Evolutionary conservation across 2,329 filamentous ascomycete species (phyloP), one percentile per base, ranked within the genome.

Genomic region (Colletotrichum tabaci): DNA sequence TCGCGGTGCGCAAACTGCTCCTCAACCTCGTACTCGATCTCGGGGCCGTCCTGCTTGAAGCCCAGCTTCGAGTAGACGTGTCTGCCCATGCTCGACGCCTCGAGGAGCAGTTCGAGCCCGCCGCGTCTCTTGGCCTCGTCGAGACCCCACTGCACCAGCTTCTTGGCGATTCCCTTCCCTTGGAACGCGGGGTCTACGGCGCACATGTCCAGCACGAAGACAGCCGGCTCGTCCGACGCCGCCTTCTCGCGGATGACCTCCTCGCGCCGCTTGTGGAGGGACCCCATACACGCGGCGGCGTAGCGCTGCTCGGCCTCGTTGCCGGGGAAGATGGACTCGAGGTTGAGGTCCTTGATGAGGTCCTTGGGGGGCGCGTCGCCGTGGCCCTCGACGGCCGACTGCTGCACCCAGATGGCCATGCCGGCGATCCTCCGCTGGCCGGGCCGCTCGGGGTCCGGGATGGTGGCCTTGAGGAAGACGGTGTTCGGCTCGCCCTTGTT

Each of bases 331-430:
- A 86, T 67, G 1, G 74, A 76, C 10, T 82, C 77, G 1, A 86
- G 74, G 44, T 83, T 76, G 42, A 80, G 65, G 0, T 65, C 75
- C 8, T 68, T 61, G 63, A 73, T 75, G 3, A 85, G 74, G 23
- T 84, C 79, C 16, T 80, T 76, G 5, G 79, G 67, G 1, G 80
- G 83, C 30, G 69, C 73, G 35, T 86, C 84, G 15, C 88, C 88
- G 60, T 83, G 76, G 15, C 87, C 88, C 2, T 82, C 79, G 0
- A 89, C 82, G 8, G 81, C 77, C 0, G 88, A 89, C 0, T 81
- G 77, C 73, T 90, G 88, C 10, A 81, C 75, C 89, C 89, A 91
- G 66, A 89, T 85, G 3, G 88, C 87, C 38, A 87, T 71, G 18
- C 88, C 89, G 12, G 81, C 88, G n/a, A 89, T 80, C 10, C 74